Base-by-base conservation (phyloP, 371 early-diverging fungal genomes). In the Choanephora cucurbitarum region DNA sequence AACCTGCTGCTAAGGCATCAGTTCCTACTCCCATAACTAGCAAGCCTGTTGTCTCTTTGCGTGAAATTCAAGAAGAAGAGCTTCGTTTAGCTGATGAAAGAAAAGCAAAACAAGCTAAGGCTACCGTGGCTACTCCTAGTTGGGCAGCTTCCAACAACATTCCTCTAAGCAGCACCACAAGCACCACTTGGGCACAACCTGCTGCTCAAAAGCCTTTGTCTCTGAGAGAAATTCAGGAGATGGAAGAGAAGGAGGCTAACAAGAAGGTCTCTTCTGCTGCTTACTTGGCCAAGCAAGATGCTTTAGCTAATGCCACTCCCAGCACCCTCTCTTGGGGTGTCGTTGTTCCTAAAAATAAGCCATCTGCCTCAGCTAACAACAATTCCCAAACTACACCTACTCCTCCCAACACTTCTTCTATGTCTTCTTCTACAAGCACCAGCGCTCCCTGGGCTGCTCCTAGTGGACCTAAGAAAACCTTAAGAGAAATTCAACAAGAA, bases 401-500 rank as follows among this genome's bases (percentile, higher is more conserved):
- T 21, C 58, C 67, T 15, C 58, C 67, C 13, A 62, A 55, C 42
- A 49, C 72, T 37, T 2, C 55, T 8, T 4, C 48, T 28, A 41
- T 11, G 5, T 70, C 72, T 9, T 59, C 77, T 9, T 73, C 37
- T 37, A 11, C 37, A 9, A 11, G 37, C 37, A 14, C 4, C 9
- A 37, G 14, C 14, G 84, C 83, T 57, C 73, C 31, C 15, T 65
- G 65, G 65, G 43, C 57, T 19, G 59, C 65, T 21, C 59, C 64
- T 19, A 47, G 65, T 51, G 68, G 85, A 11, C 79, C 88, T 4
- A 89, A 89, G 59, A 89, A 89, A 70, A 87, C 88, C 1, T 62
- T 91, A 22, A 71, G 85, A 52, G 89, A 91, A 67, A 91, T 91
- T 49, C 90, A 90, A 64, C 75, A 83, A 54, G 91, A 91, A 57